Base-by-base conservation (phyloP, 345 rosid genomes). In the Atalantia buxifolia region DNA sequence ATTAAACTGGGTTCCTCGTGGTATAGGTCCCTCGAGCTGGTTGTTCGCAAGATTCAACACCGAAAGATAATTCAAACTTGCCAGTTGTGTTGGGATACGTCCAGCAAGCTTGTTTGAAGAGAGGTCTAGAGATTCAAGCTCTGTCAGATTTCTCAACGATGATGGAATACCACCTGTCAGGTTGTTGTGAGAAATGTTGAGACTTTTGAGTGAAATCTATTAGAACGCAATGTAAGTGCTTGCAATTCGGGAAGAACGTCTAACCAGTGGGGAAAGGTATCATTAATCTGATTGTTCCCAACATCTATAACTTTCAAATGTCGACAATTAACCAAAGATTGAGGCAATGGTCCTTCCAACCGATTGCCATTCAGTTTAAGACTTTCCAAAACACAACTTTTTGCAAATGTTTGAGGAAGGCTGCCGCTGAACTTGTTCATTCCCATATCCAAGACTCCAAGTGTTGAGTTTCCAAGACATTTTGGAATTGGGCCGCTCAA, bases 181-280 rank as follows among this genome's bases (percentile, higher is more conserved):
- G 62, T 22, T 21, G 62, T 57, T 57, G 62, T 57, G 28, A 57
- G 62, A 57, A 57, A 57, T 5, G 14, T 57, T 57, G 5, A 57
- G 62, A 3, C 27, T 9, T 57, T 22, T 57, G 4, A 57, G 62
- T 7, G 12, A 57, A 85, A 33, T 4, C 30, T 33, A 33, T 33
- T 33, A 33, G 35, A 33, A 33, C 35, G 35, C 35, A 33, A 4
- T 33, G 0, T 4, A 33, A 33, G 35, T 0, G 4, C 35, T 4
- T 33, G 35, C 35, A 33, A 33, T 33, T 76, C 9, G 0, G 73
- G 74, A 60, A 85, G 80, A 25, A 66, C 21, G 22, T 38, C 78
- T 30, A 85, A 36, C 85, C 82, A 78, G 7, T 1, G 13, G 4
- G 87, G 87, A 6, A 80, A 85, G 3, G 28, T 61, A 19, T 48